Base-by-base conservation (phyloP, 2,329 filamentous ascomycete species). In the Epichloe aotearoae region DNA sequence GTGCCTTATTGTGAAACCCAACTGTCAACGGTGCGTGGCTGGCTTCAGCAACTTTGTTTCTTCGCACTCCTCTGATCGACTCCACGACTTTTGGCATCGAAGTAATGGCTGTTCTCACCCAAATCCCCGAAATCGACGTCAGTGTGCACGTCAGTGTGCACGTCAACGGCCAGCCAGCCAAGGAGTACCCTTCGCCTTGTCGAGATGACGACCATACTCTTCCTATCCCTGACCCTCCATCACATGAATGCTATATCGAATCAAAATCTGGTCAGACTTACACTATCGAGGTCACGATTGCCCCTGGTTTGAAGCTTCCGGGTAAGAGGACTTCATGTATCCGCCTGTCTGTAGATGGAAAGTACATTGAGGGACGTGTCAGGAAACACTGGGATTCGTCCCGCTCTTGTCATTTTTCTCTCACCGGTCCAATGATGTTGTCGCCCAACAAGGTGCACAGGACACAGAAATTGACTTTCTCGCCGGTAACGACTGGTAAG, bases 191-290 rank as follows among this genome's bases (percentile, higher is more conserved):
- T 2, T 17, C 44, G 3, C 42, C 44, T 4, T 46, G 36, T 15
- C 33, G 14, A 10, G 10, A 54, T 5, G 48, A 26, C 15, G 46
- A 42, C n/a, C 10, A 8, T 2, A 1, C 30, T 5, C 6, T 15
- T 6, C 10, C 33, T 4, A 6, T 17, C 17, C 3, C 11, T 7
- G n/a, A 19, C n/a, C 2, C 17, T 3, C 49, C 46, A 0, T 46
- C n/a, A 2, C 51, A 39, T 7, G 45, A 26, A 10, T 59, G 53
- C 23, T 63, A 59, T 8, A 60, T 64, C 4, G 59, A 63, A 30
- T 60, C 59, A 3, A 52, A 50, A 14, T 55, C 55, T 1, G 56
- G 51, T 2, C 53, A 54, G 2, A 33, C 51, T 1, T 63, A 59
- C 26, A 7, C 42, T 2, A n/a, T 63, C 11, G 53, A 58, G 30